A percentile compares a stretch with the other conserved stretches of the same genome.
Evolutionary conservation across 306 rosid genomes (phyloP).

Genomic region (Begonia fuchsioides): DNA sequence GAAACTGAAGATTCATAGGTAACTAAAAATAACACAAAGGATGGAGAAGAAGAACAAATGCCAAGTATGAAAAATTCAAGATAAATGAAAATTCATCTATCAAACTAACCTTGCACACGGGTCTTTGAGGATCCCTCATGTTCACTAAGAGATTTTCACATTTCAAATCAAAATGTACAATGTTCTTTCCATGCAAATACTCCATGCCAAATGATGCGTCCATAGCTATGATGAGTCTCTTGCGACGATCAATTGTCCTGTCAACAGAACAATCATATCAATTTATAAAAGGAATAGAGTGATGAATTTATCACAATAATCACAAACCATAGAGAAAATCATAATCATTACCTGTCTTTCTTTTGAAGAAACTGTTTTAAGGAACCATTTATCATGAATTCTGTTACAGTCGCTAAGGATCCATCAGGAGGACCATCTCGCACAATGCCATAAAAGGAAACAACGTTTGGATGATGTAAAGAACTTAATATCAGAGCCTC

Average conservation of each 20-base stretch:
- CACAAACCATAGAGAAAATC: too few species aligned
- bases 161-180: constrained; percentile 84
- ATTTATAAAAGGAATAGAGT: not conserved
- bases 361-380: constrained; percentile 59
- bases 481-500: constrained; percentile 76
- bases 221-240: constrained; percentile 80
- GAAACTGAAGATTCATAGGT: too few species aligned
- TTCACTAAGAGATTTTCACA: constrained; percentile 89
- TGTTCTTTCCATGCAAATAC: constrained; percentile 74
- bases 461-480: constrained; percentile 91
- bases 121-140: constrained; percentile 65
- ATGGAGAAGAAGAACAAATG: too few species aligned
- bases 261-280: constrained; percentile 5
- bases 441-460: constrained; percentile 53
- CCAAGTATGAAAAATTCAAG: too few species aligned
- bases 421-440: constrained; percentile 85
- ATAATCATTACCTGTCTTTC: constrained; percentile 48
- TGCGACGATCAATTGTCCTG: constrained; percentile 78
- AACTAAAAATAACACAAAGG: too few species aligned
- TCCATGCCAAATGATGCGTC: constrained; percentile 98
- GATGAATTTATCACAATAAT: too few species aligned
- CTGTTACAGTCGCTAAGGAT: constrained; percentile 72
- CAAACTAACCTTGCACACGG: constrained; percentile 76
- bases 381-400: constrained; percentile 89
- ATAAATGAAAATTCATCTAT: not conserved